phyloP scores from a whole-genome alignment of 2,329 filamentous ascomycete genomes.

The Apiospora koreana region DNA sequence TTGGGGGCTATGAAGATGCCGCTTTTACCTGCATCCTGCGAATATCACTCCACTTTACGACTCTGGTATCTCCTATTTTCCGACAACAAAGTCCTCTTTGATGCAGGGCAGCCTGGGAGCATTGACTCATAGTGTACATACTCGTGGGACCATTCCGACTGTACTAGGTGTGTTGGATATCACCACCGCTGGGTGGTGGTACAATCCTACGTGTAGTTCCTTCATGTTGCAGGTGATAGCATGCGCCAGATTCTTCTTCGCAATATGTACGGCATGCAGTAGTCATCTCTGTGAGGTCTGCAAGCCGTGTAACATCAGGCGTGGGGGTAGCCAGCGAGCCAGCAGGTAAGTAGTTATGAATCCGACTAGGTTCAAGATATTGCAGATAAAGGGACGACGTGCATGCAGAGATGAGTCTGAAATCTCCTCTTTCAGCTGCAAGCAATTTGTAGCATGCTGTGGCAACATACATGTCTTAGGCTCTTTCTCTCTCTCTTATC shows the following conservation, averaged over 20 bases:
- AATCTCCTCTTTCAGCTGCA: neutral
- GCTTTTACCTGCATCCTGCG: neutral
- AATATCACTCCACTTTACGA: neutral
- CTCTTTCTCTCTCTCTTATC: neutral
- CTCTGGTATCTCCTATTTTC: neutral
- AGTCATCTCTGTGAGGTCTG: neutral
- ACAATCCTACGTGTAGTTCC: neutral
- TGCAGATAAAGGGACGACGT: neutral
- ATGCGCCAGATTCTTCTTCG: neutral
- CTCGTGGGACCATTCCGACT: neutral
- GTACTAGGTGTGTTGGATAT: neutral
- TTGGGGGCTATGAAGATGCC: neutral
- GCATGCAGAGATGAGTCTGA: neutral
- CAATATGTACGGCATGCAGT: neutral
- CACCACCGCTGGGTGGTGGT: neutral
- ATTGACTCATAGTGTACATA: neutral
- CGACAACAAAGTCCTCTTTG: neutral
- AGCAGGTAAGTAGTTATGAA: neutral
- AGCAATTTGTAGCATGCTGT: neutral
- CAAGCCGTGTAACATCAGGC: neutral
- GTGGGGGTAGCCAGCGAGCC: neutral
- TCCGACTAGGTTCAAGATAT: neutral
- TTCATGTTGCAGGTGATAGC: neutral
- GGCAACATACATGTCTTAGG: neutral
- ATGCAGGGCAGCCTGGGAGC: neutral